These are phyloP conservation scores for Monilinia aucupariae DNA, from an alignment of 2,329 filamentous ascomycete genomes.

Conservation along the genomic window DNA sequence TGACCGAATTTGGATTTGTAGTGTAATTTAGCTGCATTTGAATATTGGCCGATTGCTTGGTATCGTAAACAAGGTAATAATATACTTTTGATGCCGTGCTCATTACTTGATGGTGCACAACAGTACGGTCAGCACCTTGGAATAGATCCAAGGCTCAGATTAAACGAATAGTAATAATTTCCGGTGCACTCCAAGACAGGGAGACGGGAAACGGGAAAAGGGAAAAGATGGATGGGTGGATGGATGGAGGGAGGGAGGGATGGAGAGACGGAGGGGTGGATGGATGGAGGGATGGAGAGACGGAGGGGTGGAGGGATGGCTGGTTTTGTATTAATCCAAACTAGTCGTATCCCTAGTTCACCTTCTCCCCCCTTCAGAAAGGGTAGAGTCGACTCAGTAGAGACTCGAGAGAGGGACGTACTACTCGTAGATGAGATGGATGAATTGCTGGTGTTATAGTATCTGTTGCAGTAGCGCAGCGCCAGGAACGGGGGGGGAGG, in stretches of 20 bases:
- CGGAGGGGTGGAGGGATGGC: too few relatives aligned
- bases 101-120: constrained; percentile 1
- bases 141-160: neutral
- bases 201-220: too few relatives aligned
- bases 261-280: too few relatives aligned
- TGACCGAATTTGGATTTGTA: neutral
- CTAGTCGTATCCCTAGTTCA: neutral
- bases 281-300: too few relatives aligned
- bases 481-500: constrained; percentile 1
- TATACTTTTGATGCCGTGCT: constrained; percentile 10
- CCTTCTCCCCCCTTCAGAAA: constrained; percentile 1
- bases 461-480: constrained; percentile 1
- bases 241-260: too few relatives aligned
- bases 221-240: neutral
- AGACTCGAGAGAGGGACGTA: too few relatives aligned
- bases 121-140: neutral
- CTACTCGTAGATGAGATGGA: neutral
- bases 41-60: constrained; percentile 12
- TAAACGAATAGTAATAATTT: neutral
- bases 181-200: neutral
- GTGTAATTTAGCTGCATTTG: constrained; percentile 10
- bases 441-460: neutral
- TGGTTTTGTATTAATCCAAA: neutral
- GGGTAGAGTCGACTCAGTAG: too few relatives aligned
- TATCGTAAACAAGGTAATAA: constrained; percentile 10